Evolutionary conservation across 306 rosid species (phyloP).

Genomic region (Heteromeles arbutifolia): DNA sequence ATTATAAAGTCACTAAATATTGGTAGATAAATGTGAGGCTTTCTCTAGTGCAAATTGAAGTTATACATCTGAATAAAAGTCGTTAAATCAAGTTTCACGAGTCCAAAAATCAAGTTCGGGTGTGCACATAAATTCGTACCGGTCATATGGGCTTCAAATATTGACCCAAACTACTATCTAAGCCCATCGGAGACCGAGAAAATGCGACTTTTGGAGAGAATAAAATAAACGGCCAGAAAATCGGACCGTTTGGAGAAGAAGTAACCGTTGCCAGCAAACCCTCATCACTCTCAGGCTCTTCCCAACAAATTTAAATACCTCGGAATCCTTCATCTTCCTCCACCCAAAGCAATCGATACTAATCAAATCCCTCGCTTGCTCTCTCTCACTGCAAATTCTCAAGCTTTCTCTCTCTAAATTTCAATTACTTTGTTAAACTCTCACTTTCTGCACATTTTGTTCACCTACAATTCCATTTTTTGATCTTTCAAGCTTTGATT

Average conservation of each 20-base stretch:
- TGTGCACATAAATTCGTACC: background rate
- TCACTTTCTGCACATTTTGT: background rate
- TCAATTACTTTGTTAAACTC: background rate
- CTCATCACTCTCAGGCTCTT: background rate
- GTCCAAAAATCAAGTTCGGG: too few species aligned
- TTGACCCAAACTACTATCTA: background rate
- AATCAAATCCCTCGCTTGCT: background rate
- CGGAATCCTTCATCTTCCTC: background rate
- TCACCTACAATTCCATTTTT: background rate
- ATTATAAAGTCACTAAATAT: too few species aligned
- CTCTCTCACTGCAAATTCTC: background rate
- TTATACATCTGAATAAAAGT: too few species aligned
- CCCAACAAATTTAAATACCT: background rate
- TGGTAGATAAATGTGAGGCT: too few species aligned
- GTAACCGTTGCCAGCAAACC: background rate
- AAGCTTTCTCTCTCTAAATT: background rate
- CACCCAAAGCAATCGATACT: slow-evolving; percentile 9
- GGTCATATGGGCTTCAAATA: background rate
- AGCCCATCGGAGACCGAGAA: background rate
- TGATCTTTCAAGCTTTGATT: background rate
- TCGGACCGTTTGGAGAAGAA: slow-evolving; percentile 6
- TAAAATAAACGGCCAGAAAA: background rate
- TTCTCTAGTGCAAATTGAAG: too few species aligned
- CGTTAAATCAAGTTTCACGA: too few species aligned
- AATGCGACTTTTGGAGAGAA: slow-evolving; percentile 8